Evolutionary conservation across 2,329 filamentous ascomycete species (phyloP).

Genomic region (Diaporthe sp.): DNA sequence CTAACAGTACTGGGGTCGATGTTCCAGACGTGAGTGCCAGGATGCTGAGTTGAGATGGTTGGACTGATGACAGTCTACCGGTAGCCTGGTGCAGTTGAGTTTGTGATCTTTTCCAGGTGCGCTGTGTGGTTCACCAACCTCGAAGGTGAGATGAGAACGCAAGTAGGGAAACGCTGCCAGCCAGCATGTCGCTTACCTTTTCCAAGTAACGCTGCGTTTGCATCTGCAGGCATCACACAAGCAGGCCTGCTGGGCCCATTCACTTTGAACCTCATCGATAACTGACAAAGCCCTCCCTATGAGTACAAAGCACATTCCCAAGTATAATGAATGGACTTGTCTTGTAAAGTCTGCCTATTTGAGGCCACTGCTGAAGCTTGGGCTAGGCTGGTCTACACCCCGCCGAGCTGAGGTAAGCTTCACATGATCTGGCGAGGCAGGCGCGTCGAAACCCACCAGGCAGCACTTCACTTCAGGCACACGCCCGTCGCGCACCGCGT

Average conservation of each 20-base stretch:
- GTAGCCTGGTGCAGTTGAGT: not conserved
- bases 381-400: not conserved
- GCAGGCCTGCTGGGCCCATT: not conserved
- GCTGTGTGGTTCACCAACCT: not conserved
- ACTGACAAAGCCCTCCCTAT: not conserved
- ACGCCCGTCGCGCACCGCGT: constrained; percentile 10
- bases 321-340: not conserved
- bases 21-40: not conserved
- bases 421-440: constrained; percentile 34
- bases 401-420: constrained; percentile 25
- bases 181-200: not conserved
- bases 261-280: not conserved
- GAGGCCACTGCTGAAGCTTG: not conserved
- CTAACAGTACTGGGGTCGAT: not conserved
- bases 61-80: not conserved
- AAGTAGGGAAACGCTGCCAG: not conserved
- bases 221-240: not conserved
- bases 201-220: not conserved
- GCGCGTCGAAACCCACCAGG: constrained; percentile 16
- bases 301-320: not conserved
- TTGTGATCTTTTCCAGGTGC: not conserved
- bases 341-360: not conserved
- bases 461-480: constrained; percentile 26
- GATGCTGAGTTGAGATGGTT: not conserved
- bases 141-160: not conserved